Evolutionary conservation across 2,329 filamentous ascomycete genomes (phyloP).

Genomic region (Epichloe coenophiala): DNA sequence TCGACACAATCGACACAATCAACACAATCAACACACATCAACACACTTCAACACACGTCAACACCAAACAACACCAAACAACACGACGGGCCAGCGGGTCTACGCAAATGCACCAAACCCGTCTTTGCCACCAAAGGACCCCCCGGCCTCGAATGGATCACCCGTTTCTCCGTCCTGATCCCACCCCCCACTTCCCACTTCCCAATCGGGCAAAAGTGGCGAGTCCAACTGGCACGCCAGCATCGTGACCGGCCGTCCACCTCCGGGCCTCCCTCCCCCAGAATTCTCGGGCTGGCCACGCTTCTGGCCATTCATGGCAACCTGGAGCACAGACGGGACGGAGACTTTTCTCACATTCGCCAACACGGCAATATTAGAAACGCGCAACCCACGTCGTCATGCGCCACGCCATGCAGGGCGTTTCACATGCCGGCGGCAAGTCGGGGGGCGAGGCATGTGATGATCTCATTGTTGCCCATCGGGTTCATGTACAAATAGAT

Average conservation of each 20-base stretch:
- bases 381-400: not conserved
- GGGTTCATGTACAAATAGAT: not conserved
- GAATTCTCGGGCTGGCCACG: not conserved
- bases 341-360: not conserved
- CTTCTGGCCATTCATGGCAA: too few species aligned
- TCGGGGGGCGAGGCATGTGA: not conserved
- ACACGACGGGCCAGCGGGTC: too few species aligned
- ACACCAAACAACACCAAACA: too few species aligned
- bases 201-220: constrained; percentile 3
- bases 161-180: too few species aligned
- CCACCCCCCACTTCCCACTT: not conserved
- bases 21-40: too few species aligned
- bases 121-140: too few species aligned
- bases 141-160: too few species aligned
- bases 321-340: too few species aligned
- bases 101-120: too few species aligned
- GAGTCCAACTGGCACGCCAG: not conserved
- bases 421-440: not conserved
- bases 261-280: not conserved
- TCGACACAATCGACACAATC: too few species aligned
- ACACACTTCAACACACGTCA: too few species aligned
- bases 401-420: not conserved
- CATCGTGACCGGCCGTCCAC: too few species aligned
- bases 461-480: not conserved
- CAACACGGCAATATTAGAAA: not conserved